phyloP scores from a whole-genome alignment of 768 basidiomycete genomes.

The Mycena rosella region DNA sequence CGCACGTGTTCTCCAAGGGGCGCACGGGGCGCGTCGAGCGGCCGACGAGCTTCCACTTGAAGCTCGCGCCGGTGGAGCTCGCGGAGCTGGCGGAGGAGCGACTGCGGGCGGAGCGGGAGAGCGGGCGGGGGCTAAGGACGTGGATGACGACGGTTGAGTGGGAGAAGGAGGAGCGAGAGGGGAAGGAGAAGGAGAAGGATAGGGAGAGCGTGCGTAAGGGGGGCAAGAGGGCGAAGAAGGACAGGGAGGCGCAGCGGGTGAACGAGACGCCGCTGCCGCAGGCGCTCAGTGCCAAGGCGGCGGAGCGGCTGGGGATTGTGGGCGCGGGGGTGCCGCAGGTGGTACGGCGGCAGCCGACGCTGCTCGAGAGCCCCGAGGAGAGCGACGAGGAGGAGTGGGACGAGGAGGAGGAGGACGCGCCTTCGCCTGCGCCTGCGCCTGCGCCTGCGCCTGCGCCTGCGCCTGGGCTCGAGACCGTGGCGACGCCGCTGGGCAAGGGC shows the following conservation, averaged over 20 bases:
- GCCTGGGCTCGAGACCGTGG: neutral
- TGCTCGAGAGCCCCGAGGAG: constrained; percentile 30
- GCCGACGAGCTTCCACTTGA: constrained; percentile 28
- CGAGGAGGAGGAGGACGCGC: neutral
- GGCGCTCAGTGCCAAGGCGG: constrained; percentile 37
- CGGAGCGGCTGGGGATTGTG: constrained; percentile 33
- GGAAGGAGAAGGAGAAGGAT: neutral
- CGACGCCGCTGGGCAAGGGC: neutral
- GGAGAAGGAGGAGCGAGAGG: neutral
- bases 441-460: neutral
- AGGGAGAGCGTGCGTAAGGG: neutral
- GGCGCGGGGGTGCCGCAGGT: constrained; percentile 8
- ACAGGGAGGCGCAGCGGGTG: neutral
- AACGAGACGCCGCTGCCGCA: constrained; percentile 28
- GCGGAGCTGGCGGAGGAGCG: constrained; percentile 6
- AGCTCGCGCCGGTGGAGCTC: constrained; percentile 33
- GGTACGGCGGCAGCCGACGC: constrained; percentile 15
- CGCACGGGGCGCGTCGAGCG: constrained; percentile 9
- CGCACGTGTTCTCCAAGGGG: constrained; percentile 18
- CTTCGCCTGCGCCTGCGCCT: neutral
- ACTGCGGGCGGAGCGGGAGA: constrained; percentile 2
- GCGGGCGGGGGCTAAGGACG: neutral
- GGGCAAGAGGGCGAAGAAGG: neutral
- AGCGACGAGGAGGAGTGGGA: constrained; percentile 33
- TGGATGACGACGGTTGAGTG: constrained; percentile 20